These are phyloP conservation scores for Phytomonas francai DNA, from an alignment of 208 protist genomes.

Conservation along the genomic window DNA sequence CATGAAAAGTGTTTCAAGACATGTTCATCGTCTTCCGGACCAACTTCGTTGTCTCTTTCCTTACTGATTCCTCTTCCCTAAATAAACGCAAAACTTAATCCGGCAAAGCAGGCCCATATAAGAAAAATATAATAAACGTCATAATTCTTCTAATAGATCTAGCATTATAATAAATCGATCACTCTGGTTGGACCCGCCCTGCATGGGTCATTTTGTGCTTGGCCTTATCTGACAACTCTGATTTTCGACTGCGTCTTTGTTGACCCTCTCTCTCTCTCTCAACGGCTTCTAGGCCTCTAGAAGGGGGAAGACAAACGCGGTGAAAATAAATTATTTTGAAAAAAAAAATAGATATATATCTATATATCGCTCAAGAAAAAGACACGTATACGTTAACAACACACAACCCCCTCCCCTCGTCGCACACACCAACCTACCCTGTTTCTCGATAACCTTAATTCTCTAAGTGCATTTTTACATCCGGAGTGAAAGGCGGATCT, in stretches of 20 bases:
- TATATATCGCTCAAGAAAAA: neutral
- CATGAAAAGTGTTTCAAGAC: neutral
- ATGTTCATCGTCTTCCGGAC: neutral
- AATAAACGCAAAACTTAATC: neutral
- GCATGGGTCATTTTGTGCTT: neutral
- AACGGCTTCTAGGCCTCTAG: neutral
- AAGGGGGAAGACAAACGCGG: neutral
- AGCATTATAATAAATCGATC: neutral
- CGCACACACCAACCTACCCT: neutral
- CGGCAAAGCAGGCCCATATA: neutral
- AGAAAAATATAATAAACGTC: slow-evolving; percentile 5
- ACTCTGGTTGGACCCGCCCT: neutral
- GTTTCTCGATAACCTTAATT: neutral
- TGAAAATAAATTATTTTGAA: neutral
- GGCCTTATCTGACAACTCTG: neutral
- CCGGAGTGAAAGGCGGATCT: neutral
- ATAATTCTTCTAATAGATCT: neutral
- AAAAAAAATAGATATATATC: neutral
- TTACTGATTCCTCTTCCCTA: neutral
- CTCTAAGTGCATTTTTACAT: neutral
- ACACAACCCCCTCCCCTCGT: neutral
- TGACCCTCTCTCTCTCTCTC: neutral
- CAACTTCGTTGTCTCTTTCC: neutral
- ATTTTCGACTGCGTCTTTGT: neutral
- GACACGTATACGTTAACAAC: neutral